Percentiles rank a stretch among this genome's conserved stretches.
Evolutionary conservation across 2,329 filamentous ascomycete genomes (phyloP).

Genomic region (Penicillium aurantiogriseum): DNA sequence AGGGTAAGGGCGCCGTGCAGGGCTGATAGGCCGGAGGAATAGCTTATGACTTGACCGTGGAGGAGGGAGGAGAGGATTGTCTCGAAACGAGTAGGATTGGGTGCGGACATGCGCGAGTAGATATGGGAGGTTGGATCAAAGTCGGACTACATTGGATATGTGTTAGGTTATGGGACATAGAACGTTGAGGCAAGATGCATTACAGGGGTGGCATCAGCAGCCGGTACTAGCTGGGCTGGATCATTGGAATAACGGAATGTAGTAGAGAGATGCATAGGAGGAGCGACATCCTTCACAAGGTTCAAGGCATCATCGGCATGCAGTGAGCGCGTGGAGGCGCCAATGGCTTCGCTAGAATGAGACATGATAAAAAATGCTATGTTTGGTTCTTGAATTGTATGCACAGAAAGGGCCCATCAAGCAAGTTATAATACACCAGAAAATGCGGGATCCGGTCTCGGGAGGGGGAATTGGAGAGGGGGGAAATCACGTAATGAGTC

Average conservation of each 20-base stretch:
- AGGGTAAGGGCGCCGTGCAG: slow-evolving; percentile 86
- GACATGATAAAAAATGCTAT: slow-evolving; percentile 29
- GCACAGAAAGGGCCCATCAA: slow-evolving; percentile 11
- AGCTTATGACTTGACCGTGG: slow-evolving; percentile 65
- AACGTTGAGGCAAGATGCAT: slow-evolving; percentile 27
- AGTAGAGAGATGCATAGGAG: slow-evolving; percentile 85
- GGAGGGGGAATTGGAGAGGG: background rate
- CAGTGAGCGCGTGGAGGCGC: slow-evolving; percentile 67
- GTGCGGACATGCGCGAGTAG: slow-evolving; percentile 78
- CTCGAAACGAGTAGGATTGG: slow-evolving; percentile 83
- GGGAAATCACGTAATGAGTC: slow-evolving; percentile 17
- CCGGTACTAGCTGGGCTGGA: slow-evolving; percentile 61
- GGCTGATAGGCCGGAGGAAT: slow-evolving; percentile 79
- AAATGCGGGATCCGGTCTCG: slow-evolving; percentile 4
- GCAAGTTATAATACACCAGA: slow-evolving; percentile 16
- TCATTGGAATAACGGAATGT: slow-evolving; percentile 80
- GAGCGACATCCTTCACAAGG: slow-evolving; percentile 74
- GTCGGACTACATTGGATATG: slow-evolving; percentile 17
- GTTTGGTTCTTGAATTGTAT: slow-evolving; percentile 20
- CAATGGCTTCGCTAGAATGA: slow-evolving; percentile 20
- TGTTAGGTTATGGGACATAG: background rate
- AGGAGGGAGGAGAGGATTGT: slow-evolving; percentile 73
- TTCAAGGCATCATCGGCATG: slow-evolving; percentile 81
- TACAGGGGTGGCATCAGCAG: slow-evolving; percentile 53
- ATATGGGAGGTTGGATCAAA: slow-evolving; percentile 55